Base-by-base conservation (phyloP, 148 eudicot species). In the Nepenthes gracilis region DNA sequence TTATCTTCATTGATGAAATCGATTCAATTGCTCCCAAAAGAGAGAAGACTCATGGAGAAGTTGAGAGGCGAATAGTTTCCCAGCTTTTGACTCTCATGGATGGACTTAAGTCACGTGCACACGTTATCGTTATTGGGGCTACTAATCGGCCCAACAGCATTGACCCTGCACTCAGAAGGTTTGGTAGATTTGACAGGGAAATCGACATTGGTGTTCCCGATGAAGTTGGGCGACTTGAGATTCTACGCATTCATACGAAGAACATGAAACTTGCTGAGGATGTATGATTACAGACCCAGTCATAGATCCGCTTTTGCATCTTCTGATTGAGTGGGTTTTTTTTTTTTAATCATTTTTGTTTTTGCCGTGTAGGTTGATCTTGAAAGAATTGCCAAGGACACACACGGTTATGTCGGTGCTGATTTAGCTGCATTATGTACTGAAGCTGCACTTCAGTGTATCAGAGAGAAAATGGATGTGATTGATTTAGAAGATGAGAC, bases 11-110 rank as follows among this genome's bases (percentile, higher is more conserved):
- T 61, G 96, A 89, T 78, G 96, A 89, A 61, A 80, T 89, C 60
- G 96, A 89, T 70, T 89, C 96, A 12, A 89, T 89, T 76, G 96
- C 96, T 67, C 96, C 96, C 55, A 89, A 89, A 73, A 64, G 96
- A 70, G 96, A 89, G 69, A 89, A 89, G 69, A 89, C 96, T 9
- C 57, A 89, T 70, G 96, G 96, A 63, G 96, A 89, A 69, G 96
- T 89, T 78, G 96, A 89, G 78, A 89, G 96, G 70, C 81, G 96
- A 48, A 89, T 89, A 68, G 96, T 89, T 51, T 89, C 96, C 55
- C 96, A 89, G 75, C 96, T 89, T 2, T 61, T 89, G 73, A 89
- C 96, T 2, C 86, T 89, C 43, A 89, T 89, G 96, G 96, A 89
- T 70, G 96, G 96, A 48, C 92, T 89, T 4, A 89, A 89, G 62